Evolutionary conservation across 2,329 filamentous ascomycete species (phyloP).

Genomic region (Incumbomyces delicatus): DNA sequence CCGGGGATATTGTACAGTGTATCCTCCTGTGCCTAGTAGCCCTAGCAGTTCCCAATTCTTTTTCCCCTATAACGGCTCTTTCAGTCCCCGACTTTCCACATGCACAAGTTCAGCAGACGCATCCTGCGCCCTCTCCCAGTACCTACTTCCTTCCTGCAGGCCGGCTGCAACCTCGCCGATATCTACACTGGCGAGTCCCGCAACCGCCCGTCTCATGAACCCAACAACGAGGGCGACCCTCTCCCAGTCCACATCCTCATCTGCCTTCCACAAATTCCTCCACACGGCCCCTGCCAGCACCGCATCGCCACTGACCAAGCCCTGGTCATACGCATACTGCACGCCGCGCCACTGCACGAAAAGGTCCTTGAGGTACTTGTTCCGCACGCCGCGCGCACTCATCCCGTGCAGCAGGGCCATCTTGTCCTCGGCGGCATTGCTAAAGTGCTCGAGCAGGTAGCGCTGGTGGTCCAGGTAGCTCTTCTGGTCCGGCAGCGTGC

Average conservation of each 20-base stretch:
- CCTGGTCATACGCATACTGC: conserved; percentile 54
- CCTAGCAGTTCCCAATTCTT: too few species aligned
- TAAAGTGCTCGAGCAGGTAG: conserved; percentile 90
- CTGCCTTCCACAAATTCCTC: conserved; percentile 83
- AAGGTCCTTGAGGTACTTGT: conserved; percentile 67
- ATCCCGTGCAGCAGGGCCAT: conserved; percentile 44
- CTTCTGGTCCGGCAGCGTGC: conserved; percentile 59
- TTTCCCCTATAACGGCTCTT: too few species aligned
- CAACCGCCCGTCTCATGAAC: conserved; percentile 44
- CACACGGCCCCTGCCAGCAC: conserved; percentile 61
- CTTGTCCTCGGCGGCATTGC: conserved; percentile 57
- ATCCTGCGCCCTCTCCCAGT: conserved; percentile 4
- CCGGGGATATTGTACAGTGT: too few species aligned
- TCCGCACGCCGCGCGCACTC: conserved; percentile 43
- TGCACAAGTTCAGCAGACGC: neutral
- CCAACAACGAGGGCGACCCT: conserved; percentile 53
- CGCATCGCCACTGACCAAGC: conserved; percentile 37
- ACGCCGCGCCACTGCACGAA: conserved; percentile 89
- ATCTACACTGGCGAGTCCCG: neutral
- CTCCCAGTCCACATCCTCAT: conserved; percentile 51
- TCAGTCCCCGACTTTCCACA: too few species aligned
- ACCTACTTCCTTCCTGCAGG: neutral
- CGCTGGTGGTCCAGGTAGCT: conserved; percentile 70
- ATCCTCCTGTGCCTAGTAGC: too few species aligned
- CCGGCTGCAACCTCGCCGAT: conserved; percentile 1